Percentiles rank a stretch among this genome's conserved stretches.
Conservation (phyloP, 1,284 basidiomycete species). For the Pseudozyma pruni region DNA sequence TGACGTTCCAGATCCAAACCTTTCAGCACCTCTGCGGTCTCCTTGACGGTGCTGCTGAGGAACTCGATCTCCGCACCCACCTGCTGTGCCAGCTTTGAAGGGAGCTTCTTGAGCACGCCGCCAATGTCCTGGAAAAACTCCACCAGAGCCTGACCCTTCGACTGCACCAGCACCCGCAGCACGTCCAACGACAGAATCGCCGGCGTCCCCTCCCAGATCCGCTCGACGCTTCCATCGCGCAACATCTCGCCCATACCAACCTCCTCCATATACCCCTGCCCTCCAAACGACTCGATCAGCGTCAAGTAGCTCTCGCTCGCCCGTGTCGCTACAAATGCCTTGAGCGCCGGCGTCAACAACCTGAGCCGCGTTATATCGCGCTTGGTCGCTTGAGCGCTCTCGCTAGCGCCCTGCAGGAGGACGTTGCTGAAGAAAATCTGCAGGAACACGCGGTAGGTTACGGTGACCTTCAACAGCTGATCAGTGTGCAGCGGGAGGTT, state of each 20-base stretch:
- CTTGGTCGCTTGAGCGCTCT: conserved; percentile 94
- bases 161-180: conserved; percentile 71
- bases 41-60: conserved; percentile 6
- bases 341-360: conserved; percentile 77
- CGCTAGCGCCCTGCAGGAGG: conserved; percentile 83
- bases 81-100: neutral
- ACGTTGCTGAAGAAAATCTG: conserved; percentile 94
- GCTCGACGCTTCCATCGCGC: conserved; percentile 78
- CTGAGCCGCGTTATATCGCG: conserved; percentile 86
- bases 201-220: conserved; percentile 78
- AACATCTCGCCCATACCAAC: conserved; percentile 70
- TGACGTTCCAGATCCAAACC: conserved; percentile 23
- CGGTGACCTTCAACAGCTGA: conserved; percentile 71
- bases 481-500: conserved; percentile 56
- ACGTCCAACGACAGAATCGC: conserved; percentile 78
- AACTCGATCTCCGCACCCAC: conserved; percentile 19
- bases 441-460: conserved; percentile 72
- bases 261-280: conserved; percentile 85
- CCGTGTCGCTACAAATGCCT: conserved; percentile 78
- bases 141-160: conserved; percentile 68
- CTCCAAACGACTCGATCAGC: conserved; percentile 79
- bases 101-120: conserved; percentile 18
- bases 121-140: conserved; percentile 69
- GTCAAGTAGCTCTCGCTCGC: conserved; percentile 76
- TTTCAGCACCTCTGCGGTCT: conserved; percentile 9